Percentiles rank a stretch among this genome's conserved stretches.
Conservation (phyloP, 306 rosid species). For the Trifolium dubium region DNA sequence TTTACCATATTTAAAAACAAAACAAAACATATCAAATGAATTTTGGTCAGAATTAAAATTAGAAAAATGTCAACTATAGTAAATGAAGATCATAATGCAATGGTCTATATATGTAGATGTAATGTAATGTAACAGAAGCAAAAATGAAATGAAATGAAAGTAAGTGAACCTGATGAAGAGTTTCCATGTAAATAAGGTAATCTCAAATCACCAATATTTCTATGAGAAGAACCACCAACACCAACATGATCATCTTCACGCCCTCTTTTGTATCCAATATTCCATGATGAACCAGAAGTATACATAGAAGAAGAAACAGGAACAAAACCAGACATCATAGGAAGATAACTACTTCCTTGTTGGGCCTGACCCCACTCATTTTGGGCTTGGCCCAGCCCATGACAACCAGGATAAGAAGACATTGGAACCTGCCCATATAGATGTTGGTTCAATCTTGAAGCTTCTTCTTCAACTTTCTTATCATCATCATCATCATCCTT, state of each 20-base stretch:
- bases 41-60: not conserved
- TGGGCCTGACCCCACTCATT: constrained; percentile 44
- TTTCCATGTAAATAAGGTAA: constrained; percentile 38
- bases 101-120: not conserved
- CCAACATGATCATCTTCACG: constrained; percentile 51
- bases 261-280: constrained; percentile 66
- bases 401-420: constrained; percentile 41
- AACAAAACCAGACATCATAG: constrained; percentile 44
- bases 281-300: constrained; percentile 42
- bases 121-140: not conserved
- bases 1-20: not conserved
- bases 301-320: constrained; percentile 43
- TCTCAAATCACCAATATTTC: constrained; percentile 42
- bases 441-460: not conserved
- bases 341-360: constrained; percentile 35
- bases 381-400: constrained; percentile 45
- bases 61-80: too few species aligned
- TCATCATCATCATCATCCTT: constrained; percentile 35
- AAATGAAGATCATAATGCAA: not conserved
- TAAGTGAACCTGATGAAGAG: constrained; percentile 53
- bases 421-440: too few species aligned
- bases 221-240: constrained; percentile 18
- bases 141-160: not conserved
- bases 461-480: constrained; percentile 8
- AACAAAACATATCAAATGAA: not conserved